phyloP scores from a whole-genome alignment of 345 rosid species.

The Ceriops zippeliana region DNA sequence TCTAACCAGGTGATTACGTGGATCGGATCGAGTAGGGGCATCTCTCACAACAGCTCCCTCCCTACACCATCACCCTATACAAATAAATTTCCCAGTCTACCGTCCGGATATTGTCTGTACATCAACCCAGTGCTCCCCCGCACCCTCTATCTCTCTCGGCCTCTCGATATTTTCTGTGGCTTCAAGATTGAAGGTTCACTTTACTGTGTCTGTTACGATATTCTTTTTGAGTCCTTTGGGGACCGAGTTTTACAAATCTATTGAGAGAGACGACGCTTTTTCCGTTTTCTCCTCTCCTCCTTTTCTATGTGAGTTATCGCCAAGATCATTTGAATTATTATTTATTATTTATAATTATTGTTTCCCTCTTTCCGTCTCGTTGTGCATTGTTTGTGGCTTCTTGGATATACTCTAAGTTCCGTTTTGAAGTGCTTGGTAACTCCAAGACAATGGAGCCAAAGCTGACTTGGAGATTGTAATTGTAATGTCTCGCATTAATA shows the following conservation, averaged over 20 bases:
- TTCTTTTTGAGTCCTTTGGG: no score
- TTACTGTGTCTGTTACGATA: not conserved
- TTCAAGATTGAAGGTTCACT: not conserved
- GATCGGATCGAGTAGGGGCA: conserved; percentile 40
- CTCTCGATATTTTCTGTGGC: no score
- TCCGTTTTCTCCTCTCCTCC: no score
- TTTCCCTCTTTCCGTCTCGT: not conserved
- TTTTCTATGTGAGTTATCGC: conserved; percentile 3
- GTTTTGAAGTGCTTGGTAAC: conserved; percentile 22
- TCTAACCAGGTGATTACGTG: conserved; percentile 18
- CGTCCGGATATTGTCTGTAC: conserved; percentile 25
- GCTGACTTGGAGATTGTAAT: not conserved
- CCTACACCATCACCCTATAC: not conserved
- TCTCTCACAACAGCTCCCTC: not conserved
- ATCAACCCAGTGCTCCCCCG: not conserved
- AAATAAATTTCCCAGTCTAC: not conserved
- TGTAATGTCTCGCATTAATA: not conserved
- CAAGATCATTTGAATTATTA: not conserved
- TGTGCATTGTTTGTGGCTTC: not conserved
- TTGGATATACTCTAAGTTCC: not conserved
- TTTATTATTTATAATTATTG: not conserved
- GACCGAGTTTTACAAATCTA: no score
- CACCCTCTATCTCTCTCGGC: no score
- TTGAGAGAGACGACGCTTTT: no score
- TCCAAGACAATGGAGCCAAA: not conserved